phyloP scores from a whole-genome alignment of 164 flowering plant genomes.

The Berberis thunbergii region DNA sequence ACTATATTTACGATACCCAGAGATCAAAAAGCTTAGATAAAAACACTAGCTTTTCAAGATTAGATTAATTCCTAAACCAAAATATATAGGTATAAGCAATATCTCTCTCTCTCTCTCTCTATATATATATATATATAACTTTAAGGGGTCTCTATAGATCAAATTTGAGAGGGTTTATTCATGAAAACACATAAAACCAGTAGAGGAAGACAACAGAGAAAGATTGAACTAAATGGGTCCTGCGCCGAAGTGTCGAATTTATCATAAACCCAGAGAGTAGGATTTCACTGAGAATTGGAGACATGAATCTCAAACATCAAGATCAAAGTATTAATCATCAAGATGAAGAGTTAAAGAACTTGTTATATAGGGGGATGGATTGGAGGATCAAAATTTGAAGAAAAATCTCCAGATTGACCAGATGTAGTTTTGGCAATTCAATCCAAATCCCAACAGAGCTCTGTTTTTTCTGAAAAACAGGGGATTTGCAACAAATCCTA shows the following conservation, averaged over 20 bases:
- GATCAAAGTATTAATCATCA: constrained; percentile 22
- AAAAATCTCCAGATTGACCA: too few relatives aligned
- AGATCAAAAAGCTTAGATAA: not conserved
- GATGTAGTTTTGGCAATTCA: too few relatives aligned
- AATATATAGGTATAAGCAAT: constrained; percentile 10
- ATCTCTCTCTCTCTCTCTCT: constrained; percentile 1
- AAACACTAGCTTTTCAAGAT: not conserved
- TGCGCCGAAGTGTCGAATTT: constrained; percentile 36
- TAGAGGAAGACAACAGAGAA: constrained; percentile 89
- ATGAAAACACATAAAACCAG: constrained; percentile 90
- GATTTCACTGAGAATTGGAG: constrained; percentile 71
- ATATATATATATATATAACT: not conserved
- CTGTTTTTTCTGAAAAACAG: not conserved
- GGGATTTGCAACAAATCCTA: not conserved
- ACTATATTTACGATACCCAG: constrained; percentile 20
- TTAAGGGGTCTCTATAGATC: constrained; percentile 28
- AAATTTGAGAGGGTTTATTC: constrained; percentile 37
- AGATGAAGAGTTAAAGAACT: not conserved
- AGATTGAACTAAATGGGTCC: constrained; percentile 86
- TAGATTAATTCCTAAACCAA: not conserved
- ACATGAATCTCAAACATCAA: constrained; percentile 53
- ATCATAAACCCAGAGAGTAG: constrained; percentile 69
- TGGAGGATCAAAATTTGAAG: not conserved
- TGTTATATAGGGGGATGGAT: not conserved
- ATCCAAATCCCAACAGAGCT: not conserved